phyloP scores from a whole-genome alignment of 108 stramenopile species.

The Asterionellopsis glacialis region DNA sequence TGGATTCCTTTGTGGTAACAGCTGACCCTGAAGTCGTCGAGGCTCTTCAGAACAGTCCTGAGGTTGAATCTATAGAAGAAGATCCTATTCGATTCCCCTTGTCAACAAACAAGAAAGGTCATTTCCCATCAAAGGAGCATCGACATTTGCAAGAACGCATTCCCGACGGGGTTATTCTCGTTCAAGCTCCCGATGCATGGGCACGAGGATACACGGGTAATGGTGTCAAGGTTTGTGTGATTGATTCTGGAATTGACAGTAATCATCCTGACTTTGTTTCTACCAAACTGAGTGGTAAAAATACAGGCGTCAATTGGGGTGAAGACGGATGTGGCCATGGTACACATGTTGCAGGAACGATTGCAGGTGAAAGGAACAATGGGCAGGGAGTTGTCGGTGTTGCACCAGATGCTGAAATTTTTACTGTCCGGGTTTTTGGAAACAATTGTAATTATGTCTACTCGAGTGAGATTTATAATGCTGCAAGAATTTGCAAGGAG shows the following conservation, averaged over 20 bases:
- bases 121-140: neutral
- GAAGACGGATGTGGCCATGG: constrained; percentile 47
- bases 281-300: constrained; percentile 9
- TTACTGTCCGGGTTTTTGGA: constrained; percentile 27
- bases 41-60: neutral
- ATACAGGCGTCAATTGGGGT: constrained; percentile 34
- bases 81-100: neutral
- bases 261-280: constrained; percentile 32
- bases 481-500: constrained; percentile 18
- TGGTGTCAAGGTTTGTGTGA: constrained; percentile 43
- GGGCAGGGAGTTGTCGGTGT: constrained; percentile 13
- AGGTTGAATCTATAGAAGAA: neutral
- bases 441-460: constrained; percentile 1
- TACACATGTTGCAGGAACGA: constrained; percentile 57
- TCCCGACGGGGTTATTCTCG: constrained; percentile 18
- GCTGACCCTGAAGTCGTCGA: neutral
- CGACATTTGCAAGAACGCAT: constrained; percentile 1
- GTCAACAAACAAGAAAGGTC: too few species aligned
- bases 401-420: constrained; percentile 19
- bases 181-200: constrained; percentile 15
- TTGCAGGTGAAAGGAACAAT: constrained; percentile 25
- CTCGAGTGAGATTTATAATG: constrained; percentile 11
- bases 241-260: constrained; percentile 48
- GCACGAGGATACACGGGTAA: constrained; percentile 6
- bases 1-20: constrained; percentile 1